phyloP scores from a whole-genome alignment of 345 rosid genomes.

The Angophora floribunda region DNA sequence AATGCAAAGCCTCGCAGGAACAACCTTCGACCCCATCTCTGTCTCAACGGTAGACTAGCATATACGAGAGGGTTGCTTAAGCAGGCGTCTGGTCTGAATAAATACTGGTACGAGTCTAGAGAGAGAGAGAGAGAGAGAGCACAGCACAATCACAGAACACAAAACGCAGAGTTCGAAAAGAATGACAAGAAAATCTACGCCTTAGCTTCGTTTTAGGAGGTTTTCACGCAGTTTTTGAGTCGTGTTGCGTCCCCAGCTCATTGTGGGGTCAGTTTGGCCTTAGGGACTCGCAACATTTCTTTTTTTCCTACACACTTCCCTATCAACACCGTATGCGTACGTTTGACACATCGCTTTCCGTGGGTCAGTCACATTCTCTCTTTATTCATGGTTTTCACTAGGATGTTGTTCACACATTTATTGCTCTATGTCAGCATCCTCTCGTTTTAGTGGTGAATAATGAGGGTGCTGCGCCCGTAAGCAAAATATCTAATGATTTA shows the following conservation, averaged over 20 bases:
- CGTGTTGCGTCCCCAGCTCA: constrained; percentile 9
- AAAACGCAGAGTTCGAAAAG: constrained; percentile 50
- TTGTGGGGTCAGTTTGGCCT: not conserved
- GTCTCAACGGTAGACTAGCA: not conserved
- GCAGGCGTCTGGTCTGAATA: not conserved
- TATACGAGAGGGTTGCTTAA: not conserved
- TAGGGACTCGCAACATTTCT: not conserved
- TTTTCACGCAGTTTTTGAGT: constrained; percentile 11
- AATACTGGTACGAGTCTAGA: not conserved
- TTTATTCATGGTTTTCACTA: not conserved
- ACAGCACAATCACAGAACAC: constrained; percentile 36
- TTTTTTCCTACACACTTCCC: not conserved
- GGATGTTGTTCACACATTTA: not conserved
- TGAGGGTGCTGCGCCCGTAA: not conserved
- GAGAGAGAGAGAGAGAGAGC: not conserved
- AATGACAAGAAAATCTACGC: constrained; percentile 6
- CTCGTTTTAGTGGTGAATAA: not conserved
- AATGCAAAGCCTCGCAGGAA: not conserved
- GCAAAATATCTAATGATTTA: not conserved
- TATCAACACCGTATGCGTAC: not conserved
- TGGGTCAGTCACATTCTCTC: not conserved
- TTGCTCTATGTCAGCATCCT: not conserved
- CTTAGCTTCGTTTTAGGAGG: constrained; percentile 9
- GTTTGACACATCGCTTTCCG: not conserved
- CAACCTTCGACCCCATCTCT: not conserved